Evolutionary conservation across 345 rosid genomes (phyloP), one percentile per base, ranked within the genome.

Genomic region (Camelina neglecta): DNA sequence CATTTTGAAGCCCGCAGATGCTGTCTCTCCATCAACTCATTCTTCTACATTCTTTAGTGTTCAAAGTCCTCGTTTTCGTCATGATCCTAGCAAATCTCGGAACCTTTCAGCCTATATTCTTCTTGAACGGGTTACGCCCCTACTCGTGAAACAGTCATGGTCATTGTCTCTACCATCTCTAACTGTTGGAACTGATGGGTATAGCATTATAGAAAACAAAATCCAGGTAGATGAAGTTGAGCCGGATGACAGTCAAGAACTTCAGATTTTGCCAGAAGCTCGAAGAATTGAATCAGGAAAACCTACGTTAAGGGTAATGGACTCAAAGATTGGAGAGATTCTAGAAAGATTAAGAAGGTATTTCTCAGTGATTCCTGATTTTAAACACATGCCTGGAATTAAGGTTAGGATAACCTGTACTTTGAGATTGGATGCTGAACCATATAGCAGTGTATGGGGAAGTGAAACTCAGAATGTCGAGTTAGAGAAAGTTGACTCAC

Each of bases 71-170:
- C 85, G 84, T 47, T 68, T 71, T 75, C 79, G 70, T 75, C 89
- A 80, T 18, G 88, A 82, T 79, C 81, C 85, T 45, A 89, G 80
- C 82, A 88, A 84, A 81, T 89, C 91, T 42, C 83, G 65, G 76
- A 87, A 76, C 48, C 72, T 92, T 55, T 81, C 91, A 54, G 84
- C 93, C 49, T 92, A 85, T 76, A 72, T 90, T 73, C 92, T 86
- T 75, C 84, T 92, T 53, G 90, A 90, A 65, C 89, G 97, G 38
- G 69, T 75, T 77, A 79, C 70, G 7, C 83, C 92, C 21, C 79
- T 85, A 38, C 91, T 92, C 39, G 96, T 95, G 57, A 92, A 88
- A 77, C 97, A 94, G 82, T 84, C 87, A 33, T 94, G 98, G 98
- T 89, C 91, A 8, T 83, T 94, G 84, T 82, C 90, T 55, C 80